phyloP scores from a whole-genome alignment of 2,329 filamentous ascomycete genomes.

The Stachybotrys echinatus region DNA sequence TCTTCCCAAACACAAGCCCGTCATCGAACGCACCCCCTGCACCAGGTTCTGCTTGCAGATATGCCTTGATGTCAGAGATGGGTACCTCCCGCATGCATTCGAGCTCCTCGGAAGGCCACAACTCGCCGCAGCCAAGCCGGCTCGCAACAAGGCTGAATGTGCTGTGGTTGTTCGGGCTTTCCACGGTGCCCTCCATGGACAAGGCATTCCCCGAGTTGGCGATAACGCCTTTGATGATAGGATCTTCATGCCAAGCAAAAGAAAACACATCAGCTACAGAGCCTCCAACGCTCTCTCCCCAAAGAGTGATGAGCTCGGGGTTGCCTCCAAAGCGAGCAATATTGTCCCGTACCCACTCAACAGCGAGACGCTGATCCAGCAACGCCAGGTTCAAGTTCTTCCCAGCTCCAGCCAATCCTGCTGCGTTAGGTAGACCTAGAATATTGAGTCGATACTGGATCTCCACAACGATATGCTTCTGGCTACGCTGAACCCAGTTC shows the following conservation, averaged over 20 bases:
- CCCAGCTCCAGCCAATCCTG: conserved; percentile 33
- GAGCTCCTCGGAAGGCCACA: not conserved
- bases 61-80: not conserved
- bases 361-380: conserved; percentile 43
- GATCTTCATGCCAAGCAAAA: conserved; percentile 16
- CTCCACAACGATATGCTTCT: conserved; percentile 20
- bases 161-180: not conserved
- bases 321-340: conserved; percentile 45
- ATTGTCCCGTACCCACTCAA: conserved; percentile 47
- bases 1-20: not conserved
- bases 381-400: conserved; percentile 42
- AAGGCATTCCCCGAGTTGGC: conserved; percentile 26
- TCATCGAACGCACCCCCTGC: not conserved
- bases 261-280: not conserved
- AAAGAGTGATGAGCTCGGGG: conserved; percentile 32
- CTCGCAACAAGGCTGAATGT: not conserved
- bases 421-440: conserved; percentile 24
- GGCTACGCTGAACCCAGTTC: conserved; percentile 20
- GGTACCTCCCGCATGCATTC: not conserved
- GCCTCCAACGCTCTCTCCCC: conserved; percentile 41
- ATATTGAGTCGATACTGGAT: conserved; percentile 25
- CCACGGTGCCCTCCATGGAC: not conserved
- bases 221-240: conserved; percentile 33
- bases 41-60: not conserved
- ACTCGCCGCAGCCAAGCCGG: not conserved